A percentile compares a stretch with the other conserved stretches of the same genome.
Evolutionary conservation across 306 rosid genomes (phyloP).

Genomic region (Mucuna pruriens): DNA sequence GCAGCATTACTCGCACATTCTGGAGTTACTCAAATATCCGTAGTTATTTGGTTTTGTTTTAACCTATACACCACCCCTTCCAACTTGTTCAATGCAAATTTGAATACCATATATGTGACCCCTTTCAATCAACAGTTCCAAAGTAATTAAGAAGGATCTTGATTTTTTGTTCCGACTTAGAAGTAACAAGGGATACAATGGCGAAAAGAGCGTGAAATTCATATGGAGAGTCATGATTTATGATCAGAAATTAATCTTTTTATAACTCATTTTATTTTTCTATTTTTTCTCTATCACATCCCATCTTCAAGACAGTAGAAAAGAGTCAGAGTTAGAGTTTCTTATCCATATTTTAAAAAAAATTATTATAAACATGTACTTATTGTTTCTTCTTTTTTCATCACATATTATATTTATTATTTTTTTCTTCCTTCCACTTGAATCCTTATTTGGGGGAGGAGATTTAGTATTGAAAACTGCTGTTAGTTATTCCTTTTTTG

Average conservation of each 20-base stretch:
- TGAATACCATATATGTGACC: background rate
- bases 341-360: background rate
- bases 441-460: too few relatives aligned
- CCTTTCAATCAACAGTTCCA: background rate
- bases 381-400: background rate
- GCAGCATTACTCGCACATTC: background rate
- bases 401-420: too few relatives aligned
- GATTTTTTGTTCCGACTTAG: background rate
- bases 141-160: background rate
- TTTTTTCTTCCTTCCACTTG: background rate
- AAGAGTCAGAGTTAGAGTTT: background rate
- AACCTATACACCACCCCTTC: background rate
- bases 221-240: background rate
- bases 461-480: background rate
- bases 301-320: background rate
- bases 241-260: background rate
- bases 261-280: background rate
- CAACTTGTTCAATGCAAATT: background rate
- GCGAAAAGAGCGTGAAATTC: background rate
- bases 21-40: background rate
- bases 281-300: background rate
- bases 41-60: background rate
- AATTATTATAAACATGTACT: too few relatives aligned
- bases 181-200: background rate
- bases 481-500: conserved; percentile 15